Conservation (phyloP, 2,329 filamentous ascomycete species). For the Fonsecaea nubica region DNA sequence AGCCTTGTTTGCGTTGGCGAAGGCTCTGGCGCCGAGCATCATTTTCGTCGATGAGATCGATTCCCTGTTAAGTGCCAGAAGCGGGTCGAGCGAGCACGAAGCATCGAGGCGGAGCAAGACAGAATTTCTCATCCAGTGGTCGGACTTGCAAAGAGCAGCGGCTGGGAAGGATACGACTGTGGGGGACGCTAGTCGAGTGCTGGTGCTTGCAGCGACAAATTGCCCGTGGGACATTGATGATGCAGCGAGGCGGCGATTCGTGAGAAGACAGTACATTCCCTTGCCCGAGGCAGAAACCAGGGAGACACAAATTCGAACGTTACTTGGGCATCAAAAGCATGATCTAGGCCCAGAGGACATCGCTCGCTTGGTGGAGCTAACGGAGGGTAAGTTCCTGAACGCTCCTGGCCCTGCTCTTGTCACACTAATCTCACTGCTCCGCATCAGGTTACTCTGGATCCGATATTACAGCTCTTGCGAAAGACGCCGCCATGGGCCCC, state of each 20-base stretch:
- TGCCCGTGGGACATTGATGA: constrained; percentile 98
- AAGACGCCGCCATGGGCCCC: constrained; percentile 97
- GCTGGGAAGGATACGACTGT: constrained; percentile 68
- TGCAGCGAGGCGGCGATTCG: constrained; percentile 87
- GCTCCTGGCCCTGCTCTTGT: constrained; percentile 8
- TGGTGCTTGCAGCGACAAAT: constrained; percentile 95
- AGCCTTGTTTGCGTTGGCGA: constrained; percentile 88
- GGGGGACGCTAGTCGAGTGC: constrained; percentile 83
- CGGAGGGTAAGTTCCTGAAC: constrained; percentile 71
- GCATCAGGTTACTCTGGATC: constrained; percentile 93
- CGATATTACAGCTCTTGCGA: constrained; percentile 94
- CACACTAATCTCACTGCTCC: constrained; percentile 26
- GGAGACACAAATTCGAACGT: constrained; percentile 75
- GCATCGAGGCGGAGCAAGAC: constrained; percentile 94
- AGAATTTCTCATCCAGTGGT: constrained; percentile 98
- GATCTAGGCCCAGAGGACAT: constrained; percentile 75
- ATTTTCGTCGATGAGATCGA: constrained; percentile 99
- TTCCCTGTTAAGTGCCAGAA: constrained; percentile 83
- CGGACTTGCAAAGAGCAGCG: constrained; percentile 87
- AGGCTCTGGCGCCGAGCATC: constrained; percentile 86
- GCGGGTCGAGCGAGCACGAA: constrained; percentile 81
- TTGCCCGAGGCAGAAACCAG: constrained; percentile 85
- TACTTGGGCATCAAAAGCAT: constrained; percentile 89
- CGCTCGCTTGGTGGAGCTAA: constrained; percentile 73
- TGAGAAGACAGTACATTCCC: constrained; percentile 93